phyloP scores from a whole-genome alignment of 371 early-diverging fungal species.

The Mucor saturninus region DNA sequence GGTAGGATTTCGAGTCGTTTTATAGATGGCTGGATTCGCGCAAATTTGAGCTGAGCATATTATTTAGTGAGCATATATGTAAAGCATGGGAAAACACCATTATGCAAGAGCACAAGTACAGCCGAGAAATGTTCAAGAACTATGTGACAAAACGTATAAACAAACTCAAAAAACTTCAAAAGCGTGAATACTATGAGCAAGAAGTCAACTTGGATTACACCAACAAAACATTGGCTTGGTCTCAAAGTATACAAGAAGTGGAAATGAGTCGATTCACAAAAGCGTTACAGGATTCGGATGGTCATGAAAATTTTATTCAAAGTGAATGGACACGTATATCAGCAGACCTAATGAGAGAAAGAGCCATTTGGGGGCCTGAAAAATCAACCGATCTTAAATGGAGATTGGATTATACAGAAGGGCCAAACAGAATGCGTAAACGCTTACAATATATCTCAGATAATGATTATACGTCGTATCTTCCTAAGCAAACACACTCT shows the following conservation, averaged over 20 bases:
- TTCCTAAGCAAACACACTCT: constrained; percentile 51
- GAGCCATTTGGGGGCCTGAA: constrained; percentile 68
- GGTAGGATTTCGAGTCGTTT: constrained; percentile 57
- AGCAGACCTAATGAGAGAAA: constrained; percentile 58
- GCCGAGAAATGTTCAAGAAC: constrained; percentile 61
- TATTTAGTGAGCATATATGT: constrained; percentile 62
- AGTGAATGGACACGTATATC: constrained; percentile 71
- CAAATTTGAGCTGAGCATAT: constrained; percentile 49
- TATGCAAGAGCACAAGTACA: constrained; percentile 53
- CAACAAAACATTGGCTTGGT: constrained; percentile 61
- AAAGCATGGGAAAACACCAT: constrained; percentile 69
- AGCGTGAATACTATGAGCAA: constrained; percentile 51
- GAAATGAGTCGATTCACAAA: constrained; percentile 65
- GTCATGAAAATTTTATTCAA: constrained; percentile 64
- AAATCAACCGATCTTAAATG: constrained; percentile 49
- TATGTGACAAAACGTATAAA: constrained; percentile 51
- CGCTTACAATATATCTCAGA: constrained; percentile 46
- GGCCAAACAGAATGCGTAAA: constrained; percentile 64
- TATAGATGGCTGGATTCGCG: constrained; percentile 61
- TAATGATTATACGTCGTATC: constrained; percentile 43
- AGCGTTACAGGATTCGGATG: constrained; percentile 66
- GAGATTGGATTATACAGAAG: constrained; percentile 81
- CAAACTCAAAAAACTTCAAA: constrained; percentile 63
- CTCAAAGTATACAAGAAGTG: constrained; percentile 64
- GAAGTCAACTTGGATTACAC: constrained; percentile 61